These are phyloP conservation scores for Amoebophrya sp. DNA, from an alignment of 169 alveolate species.

Conservation along the genomic window DNA sequence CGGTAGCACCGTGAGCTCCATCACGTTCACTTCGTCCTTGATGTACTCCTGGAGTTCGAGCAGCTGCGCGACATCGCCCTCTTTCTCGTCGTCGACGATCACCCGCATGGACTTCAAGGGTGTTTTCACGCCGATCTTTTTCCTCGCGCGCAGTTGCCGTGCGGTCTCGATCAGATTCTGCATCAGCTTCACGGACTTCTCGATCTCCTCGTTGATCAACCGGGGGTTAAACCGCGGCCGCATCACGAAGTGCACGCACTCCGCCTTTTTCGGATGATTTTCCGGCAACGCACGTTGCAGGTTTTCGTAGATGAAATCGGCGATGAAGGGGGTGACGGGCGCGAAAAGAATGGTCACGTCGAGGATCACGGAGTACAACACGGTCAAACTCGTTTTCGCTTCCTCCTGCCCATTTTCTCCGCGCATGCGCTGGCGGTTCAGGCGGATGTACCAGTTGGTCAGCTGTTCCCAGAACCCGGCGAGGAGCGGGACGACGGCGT, in stretches of 20 bases:
- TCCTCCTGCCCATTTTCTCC: conserved; percentile 86
- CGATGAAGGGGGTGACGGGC: conserved; percentile 89
- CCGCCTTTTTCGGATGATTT: conserved; percentile 49
- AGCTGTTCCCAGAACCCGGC: conserved; percentile 75
- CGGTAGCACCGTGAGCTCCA: background rate
- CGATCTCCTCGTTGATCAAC: conserved; percentile 36
- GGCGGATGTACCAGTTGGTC: conserved; percentile 68
- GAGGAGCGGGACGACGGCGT: conserved; percentile 86
- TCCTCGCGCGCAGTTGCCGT: conserved; percentile 39
- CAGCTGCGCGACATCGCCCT: background rate
- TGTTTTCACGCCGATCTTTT: conserved; percentile 41
- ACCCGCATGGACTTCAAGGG: conserved; percentile 35
- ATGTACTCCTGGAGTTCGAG: background rate
- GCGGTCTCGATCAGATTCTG: conserved; percentile 46
- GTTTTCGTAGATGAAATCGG: conserved; percentile 84
- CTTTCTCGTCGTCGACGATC: background rate
- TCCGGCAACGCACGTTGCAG: conserved; percentile 69
- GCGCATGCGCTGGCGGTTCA: conserved; percentile 93
- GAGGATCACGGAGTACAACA: conserved; percentile 73
- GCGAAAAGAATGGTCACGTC: conserved; percentile 67
- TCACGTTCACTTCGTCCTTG: background rate
- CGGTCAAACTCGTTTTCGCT: conserved; percentile 65
- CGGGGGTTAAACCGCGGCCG: conserved; percentile 53
- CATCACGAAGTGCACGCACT: conserved; percentile 74
- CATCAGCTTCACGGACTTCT: conserved; percentile 40